A percentile compares a stretch with the other conserved stretches of the same genome.
Evolutionary conservation across 2,329 filamentous ascomycete genomes (phyloP).

Genomic region (Pseudohalonectria lignicola): DNA sequence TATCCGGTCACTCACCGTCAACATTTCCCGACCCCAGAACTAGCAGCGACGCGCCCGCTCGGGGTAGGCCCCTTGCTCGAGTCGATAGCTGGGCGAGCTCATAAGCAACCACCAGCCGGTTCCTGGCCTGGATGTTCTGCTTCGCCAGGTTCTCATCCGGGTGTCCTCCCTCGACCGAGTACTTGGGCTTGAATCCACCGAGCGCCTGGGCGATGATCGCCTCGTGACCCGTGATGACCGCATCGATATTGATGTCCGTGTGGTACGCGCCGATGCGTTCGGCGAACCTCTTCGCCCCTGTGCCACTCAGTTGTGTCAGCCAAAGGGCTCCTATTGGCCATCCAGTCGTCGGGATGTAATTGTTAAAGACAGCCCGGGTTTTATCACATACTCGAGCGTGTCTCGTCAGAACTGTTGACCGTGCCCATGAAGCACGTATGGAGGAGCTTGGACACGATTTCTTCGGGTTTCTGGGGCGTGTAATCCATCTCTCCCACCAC

Average conservation of each 20-base stretch:
- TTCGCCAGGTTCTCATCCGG: slow-evolving; percentile 48
- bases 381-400: too few species aligned
- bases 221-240: slow-evolving; percentile 42
- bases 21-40: slow-evolving; percentile 55
- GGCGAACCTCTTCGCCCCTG: slow-evolving; percentile 49
- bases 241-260: slow-evolving; percentile 61
- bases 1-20: too few species aligned
- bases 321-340: too few species aligned
- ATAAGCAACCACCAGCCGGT: slow-evolving; percentile 55
- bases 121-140: slow-evolving; percentile 58
- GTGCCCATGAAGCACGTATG: slow-evolving; percentile 51
- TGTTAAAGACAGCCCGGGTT: too few species aligned
- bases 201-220: slow-evolving; percentile 15
- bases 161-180: slow-evolving; percentile 44
- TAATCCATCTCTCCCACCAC: slow-evolving; percentile 8
- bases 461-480: slow-evolving; percentile 6
- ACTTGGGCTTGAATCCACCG: slow-evolving; percentile 17
- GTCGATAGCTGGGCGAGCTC: slow-evolving; percentile 51
- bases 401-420: slow-evolving; percentile 45
- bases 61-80: slow-evolving; percentile 39
- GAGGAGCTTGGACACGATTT: slow-evolving; percentile 8
- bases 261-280: slow-evolving; percentile 58
- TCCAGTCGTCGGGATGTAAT: too few species aligned
- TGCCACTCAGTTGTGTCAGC: too few species aligned
- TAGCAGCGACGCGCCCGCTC: slow-evolving; percentile 43